Evolutionary conservation across 768 basidiomycete species (phyloP), one percentile per base, ranked within the genome.

Genomic region (Tricholoma terreum): DNA sequence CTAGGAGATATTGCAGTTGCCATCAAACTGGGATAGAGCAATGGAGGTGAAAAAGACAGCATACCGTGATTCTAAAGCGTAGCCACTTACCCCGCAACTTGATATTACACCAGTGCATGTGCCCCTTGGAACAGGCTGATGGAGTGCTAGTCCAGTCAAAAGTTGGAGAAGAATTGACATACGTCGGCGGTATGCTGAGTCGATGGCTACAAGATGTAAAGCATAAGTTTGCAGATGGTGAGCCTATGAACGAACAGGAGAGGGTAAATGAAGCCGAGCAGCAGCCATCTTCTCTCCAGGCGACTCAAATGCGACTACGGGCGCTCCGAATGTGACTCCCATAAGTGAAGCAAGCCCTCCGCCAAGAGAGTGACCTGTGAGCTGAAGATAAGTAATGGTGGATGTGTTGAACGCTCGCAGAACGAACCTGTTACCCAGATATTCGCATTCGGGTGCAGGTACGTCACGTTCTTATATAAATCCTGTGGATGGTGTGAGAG

Each of bases 241-340:
- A n/a, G n/a, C n/a, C n/a, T 14, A 36, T 50, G 30, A 45, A 73
- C 83, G 56, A 61, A 94, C 93, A 2, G 94, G 92, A 7, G 84
- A 78, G 2, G 95, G 94, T 3, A 98, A 84, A 69, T 98, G 94
- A 12, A 98, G 77, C 19, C 96, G 80, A 2, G 74, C 71, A 0
- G 94, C 84, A 2, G 95, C 85, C 50, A 81, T 66, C 60, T 73
- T 82, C n/a, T n/a, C n/a, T n/a, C n/a, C n/a, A n/a, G n/a, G n/a
- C n/a, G n/a, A n/a, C n/a, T n/a, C n/a, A n/a, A 96, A 95, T 0
- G 92, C 83, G 11, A 98, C 91, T 14, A 89, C 90, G 0, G 96
- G 96, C 3, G 78, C 85, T n/a, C 96, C 96, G 66, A 98, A 98
- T 0, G 96, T 94, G 2, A 84, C 77, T 0, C 92, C 94, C 7